Evolutionary conservation across 495 filamentous ascomycete species (phyloP).

Genomic region (Zalerion maritima): DNA sequence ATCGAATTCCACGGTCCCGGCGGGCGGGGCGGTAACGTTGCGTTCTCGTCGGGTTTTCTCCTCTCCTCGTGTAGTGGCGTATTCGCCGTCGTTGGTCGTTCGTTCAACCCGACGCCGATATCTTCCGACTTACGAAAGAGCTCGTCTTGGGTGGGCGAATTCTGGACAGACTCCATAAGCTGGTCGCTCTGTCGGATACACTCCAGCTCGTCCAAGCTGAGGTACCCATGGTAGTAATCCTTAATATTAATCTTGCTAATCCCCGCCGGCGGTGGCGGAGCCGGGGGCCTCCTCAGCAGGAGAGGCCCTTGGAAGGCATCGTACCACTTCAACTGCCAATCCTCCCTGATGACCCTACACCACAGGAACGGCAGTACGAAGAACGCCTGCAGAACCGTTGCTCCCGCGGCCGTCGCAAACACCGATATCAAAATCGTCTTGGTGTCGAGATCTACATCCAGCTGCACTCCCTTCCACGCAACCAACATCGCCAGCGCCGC

Average conservation of each 20-base stretch:
- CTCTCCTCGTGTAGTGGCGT: too few species aligned
- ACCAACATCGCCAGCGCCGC: slow-evolving; percentile 16
- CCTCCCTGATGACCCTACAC: slow-evolving; percentile 4
- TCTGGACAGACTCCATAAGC: slow-evolving; percentile 2
- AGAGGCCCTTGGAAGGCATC: slow-evolving; percentile 1
- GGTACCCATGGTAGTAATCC: slow-evolving; percentile 4
- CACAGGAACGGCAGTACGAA: slow-evolving; percentile 39
- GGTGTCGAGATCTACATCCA: not conserved
- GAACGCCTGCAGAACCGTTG: slow-evolving; percentile 28
- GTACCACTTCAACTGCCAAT: slow-evolving; percentile 3
- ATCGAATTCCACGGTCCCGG: slow-evolving; percentile 1
- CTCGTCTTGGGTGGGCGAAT: not conserved
- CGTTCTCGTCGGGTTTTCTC: not conserved
- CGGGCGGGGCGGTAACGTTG: slow-evolving; percentile 1
- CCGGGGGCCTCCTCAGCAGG: slow-evolving; percentile 1
- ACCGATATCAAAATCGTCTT: not conserved
- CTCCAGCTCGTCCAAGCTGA: slow-evolving; percentile 2
- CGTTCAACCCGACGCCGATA: not conserved
- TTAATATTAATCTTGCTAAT: slow-evolving; percentile 1
- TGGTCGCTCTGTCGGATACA: slow-evolving; percentile 1
- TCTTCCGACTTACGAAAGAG: not conserved
- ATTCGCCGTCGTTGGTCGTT: not conserved
- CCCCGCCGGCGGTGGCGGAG: slow-evolving; percentile 2
- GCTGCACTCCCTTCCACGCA: slow-evolving; percentile 3
- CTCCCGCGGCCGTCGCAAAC: slow-evolving; percentile 19